A percentile compares a stretch with the other conserved stretches of the same genome.
phyloP scores from a whole-genome alignment of 805 yeast species.

The Candida vartiovaarae region DNA sequence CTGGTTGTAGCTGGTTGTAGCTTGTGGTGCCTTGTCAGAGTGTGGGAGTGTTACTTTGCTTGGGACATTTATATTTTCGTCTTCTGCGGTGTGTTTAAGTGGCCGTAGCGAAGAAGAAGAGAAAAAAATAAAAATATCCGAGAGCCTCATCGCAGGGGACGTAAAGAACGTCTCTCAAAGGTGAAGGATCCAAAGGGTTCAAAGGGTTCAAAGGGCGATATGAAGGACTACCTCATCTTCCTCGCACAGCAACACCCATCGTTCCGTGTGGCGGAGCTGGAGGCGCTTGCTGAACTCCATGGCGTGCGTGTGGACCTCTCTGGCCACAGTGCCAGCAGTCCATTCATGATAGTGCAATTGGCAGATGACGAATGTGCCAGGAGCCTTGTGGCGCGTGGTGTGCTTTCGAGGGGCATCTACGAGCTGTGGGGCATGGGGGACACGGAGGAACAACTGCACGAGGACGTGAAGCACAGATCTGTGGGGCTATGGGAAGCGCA shows the following conservation, averaged over 20 bases:
- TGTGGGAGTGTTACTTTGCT: too few relatives aligned
- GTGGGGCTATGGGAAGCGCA: constrained; percentile 24
- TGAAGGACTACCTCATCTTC: constrained; percentile 65
- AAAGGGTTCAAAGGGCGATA: constrained; percentile 6
- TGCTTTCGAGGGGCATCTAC: constrained; percentile 68
- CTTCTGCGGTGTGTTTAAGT: too few relatives aligned
- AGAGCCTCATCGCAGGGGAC: too few relatives aligned
- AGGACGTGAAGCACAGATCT: constrained; percentile 27
- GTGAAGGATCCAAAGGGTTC: too few relatives aligned
- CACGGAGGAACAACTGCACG: constrained; percentile 51
- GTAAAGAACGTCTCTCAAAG: too few relatives aligned
- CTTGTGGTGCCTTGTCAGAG: too few relatives aligned
- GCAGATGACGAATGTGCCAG: constrained; percentile 62
- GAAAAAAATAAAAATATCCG: too few relatives aligned
- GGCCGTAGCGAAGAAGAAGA: too few relatives aligned
- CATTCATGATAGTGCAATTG: constrained; percentile 66
- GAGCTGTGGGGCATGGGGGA: constrained; percentile 78
- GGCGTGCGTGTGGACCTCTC: constrained; percentile 51
- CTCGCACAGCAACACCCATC: constrained; percentile 79
- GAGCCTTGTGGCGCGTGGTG: constrained; percentile 55
- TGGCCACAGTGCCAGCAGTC: constrained; percentile 49
- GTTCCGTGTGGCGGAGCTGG: constrained; percentile 77
- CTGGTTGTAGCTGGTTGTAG: too few relatives aligned
- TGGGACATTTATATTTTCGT: too few relatives aligned
- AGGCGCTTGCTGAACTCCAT: constrained; percentile 68